Percentiles rank a stretch among this genome's conserved stretches.
Conservation (phyloP, 371 early-diverging fungal species). For the Zopfochytrium polystomum region DNA sequence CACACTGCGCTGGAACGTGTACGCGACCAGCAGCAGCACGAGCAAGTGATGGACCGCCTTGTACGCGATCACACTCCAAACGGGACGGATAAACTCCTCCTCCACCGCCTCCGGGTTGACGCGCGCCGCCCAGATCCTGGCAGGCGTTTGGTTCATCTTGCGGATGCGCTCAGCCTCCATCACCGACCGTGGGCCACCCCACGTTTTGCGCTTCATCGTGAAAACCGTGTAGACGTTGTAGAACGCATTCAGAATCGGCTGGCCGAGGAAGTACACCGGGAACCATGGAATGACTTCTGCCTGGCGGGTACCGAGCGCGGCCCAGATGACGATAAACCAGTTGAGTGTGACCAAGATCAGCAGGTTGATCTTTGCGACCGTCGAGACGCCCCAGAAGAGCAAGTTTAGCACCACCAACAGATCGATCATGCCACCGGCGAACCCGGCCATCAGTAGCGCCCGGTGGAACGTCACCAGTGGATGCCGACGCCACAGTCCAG, state of each 20-base stretch:
- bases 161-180: not conserved
- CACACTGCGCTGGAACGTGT: not conserved
- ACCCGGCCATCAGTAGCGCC: not conserved
- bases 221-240: conserved; percentile 5
- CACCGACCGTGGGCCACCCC: conserved; percentile 7
- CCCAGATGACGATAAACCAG: not conserved
- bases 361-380: not conserved
- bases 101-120: conserved; percentile 1
- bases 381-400: not conserved
- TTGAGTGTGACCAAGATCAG: not conserved
- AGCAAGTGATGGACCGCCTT: not conserved
- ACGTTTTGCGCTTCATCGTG: not conserved
- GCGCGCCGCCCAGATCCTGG: not conserved
- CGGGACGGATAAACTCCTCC: conserved; percentile 1
- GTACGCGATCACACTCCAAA: not conserved
- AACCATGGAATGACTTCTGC: not conserved
- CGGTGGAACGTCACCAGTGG: not conserved
- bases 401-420: not conserved
- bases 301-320: not conserved
- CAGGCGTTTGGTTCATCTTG: no score
- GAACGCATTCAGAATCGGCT: not conserved
- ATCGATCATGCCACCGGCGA: not conserved
- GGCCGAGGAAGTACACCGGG: not conserved
- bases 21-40: not conserved
- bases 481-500: not conserved